Conservation (phyloP, 139 green algal genomes). For the Diplosphaera chodatii region DNA sequence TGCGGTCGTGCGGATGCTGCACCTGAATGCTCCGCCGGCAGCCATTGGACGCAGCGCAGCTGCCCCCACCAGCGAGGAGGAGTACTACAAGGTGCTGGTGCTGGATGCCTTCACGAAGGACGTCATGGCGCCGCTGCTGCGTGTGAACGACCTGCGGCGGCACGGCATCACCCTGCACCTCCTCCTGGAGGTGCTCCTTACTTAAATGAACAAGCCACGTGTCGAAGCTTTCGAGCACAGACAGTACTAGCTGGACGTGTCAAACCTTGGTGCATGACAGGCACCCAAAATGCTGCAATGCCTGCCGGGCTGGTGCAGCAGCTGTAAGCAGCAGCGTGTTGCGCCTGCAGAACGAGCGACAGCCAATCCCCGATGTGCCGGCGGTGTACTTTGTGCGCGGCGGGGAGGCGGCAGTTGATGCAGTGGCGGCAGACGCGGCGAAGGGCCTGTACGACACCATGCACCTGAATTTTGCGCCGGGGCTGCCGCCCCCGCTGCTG, state of each 20-base stretch:
- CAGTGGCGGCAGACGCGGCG: slow-evolving; percentile 66
- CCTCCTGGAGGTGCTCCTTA: slow-evolving; percentile 65
- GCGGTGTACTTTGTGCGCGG: slow-evolving; percentile 93
- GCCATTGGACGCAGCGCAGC: background rate
- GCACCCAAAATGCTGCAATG: too few relatives aligned
- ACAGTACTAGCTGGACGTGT: too few relatives aligned
- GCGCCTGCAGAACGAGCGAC: slow-evolving; percentile 52
- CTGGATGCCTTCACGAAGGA: slow-evolving; percentile 85
- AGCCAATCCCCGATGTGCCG: slow-evolving; percentile 93
- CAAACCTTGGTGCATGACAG: too few relatives aligned
- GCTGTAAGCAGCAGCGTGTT: too few relatives aligned
- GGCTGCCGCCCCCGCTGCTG: slow-evolving; percentile 62
- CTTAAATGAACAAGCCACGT: too few relatives aligned
- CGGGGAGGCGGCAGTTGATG: slow-evolving; percentile 54
- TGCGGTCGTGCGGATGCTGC: slow-evolving; percentile 51
- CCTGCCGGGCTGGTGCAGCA: too few relatives aligned
- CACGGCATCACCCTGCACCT: slow-evolving; percentile 96
- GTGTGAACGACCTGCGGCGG: slow-evolving; percentile 76
- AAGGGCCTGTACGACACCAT: slow-evolving; percentile 82
- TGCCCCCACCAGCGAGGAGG: slow-evolving; percentile 18
- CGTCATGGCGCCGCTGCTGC: slow-evolving; percentile 89
- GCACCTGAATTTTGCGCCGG: slow-evolving; percentile 89
- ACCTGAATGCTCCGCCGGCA: slow-evolving; percentile 36
- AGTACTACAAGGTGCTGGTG: slow-evolving; percentile 93
- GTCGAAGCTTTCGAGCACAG: too few relatives aligned